Base-by-base conservation (phyloP, 192 early-diverging fungal species). In the Backusella liffmaniae region DNA sequence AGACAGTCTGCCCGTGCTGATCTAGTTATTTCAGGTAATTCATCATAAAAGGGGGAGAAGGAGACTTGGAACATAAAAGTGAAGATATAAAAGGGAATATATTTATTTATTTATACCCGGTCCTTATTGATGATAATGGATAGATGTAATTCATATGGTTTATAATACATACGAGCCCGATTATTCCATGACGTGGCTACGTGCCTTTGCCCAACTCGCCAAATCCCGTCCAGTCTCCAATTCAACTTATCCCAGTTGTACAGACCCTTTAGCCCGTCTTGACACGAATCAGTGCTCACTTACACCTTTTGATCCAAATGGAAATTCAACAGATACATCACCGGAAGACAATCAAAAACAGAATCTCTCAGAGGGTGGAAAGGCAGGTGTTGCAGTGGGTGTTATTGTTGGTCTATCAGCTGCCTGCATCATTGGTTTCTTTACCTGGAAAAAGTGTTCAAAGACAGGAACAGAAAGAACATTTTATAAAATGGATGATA, bases 81-180 rank as follows among this genome's bases (percentile, higher is more conserved):
- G 29, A 62, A 62, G 3, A 13, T 3, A 62, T 1, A 26, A 4
- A 62, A 5, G 42, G 15, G 42, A 4, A 44, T 13, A 13, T 0
- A 44, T 44, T 13, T 13, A 15, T 29, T 0, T 62, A 30, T 62
- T 0, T 62, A 16, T 49, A 49, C 15, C 5, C 18, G 6, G 23
- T 0, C 10, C 23, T 29, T n/a, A 62, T 5, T 62, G 12, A 29
- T 29, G 4, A 26, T 62, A 62, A 62, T 71, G 42, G 15, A 21
- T 56, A 73, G 72, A 73, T 73, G 56, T 73, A 0, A 73, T 73
- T 29, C 72, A 73, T 36, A 73, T 73, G 72, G 72, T 73, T 1
- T 73, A 73, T 21, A 51, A 51, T 56, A 73, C 72, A 7, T 73
- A 73, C 21, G 49, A 73, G 13, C 46, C 44, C 23, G 10, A 49